phyloP scores from a whole-genome alignment of 331 rosid genomes.

The Phaseolus coccineus region DNA sequence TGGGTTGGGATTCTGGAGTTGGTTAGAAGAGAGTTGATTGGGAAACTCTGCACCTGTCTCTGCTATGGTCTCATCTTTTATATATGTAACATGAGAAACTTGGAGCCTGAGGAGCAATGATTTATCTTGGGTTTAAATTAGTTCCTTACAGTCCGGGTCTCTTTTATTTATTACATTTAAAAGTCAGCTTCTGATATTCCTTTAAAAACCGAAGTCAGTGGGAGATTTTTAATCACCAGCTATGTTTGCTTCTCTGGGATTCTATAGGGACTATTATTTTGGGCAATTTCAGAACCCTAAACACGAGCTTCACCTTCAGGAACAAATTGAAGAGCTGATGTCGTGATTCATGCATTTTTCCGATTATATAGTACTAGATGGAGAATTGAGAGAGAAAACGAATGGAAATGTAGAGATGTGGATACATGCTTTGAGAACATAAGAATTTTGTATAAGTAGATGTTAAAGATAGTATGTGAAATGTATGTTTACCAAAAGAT shows the following conservation, averaged over 20 bases:
- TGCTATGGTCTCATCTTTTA: not conserved
- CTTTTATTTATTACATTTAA: not conserved
- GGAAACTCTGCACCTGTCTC: constrained; percentile 17
- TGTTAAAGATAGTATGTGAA: not conserved
- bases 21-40: not conserved
- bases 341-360: not conserved
- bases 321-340: not conserved
- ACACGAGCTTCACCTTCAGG: not conserved
- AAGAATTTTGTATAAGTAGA: not conserved
- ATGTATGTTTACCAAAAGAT: not conserved
- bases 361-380: not conserved
- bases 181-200: not conserved
- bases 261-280: not conserved
- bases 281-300: not conserved
- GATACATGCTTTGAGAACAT: not conserved
- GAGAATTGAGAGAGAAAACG: not conserved
- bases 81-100: not conserved
- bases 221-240: not conserved
- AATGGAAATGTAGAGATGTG: not conserved
- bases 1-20: constrained; percentile 25
- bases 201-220: not conserved
- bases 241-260: not conserved
- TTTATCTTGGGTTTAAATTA: too few species aligned
- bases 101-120: not conserved
- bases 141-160: not conserved